phyloP scores from a whole-genome alignment of 768 basidiomycete species.

The Trametes cinnabarina region DNA sequence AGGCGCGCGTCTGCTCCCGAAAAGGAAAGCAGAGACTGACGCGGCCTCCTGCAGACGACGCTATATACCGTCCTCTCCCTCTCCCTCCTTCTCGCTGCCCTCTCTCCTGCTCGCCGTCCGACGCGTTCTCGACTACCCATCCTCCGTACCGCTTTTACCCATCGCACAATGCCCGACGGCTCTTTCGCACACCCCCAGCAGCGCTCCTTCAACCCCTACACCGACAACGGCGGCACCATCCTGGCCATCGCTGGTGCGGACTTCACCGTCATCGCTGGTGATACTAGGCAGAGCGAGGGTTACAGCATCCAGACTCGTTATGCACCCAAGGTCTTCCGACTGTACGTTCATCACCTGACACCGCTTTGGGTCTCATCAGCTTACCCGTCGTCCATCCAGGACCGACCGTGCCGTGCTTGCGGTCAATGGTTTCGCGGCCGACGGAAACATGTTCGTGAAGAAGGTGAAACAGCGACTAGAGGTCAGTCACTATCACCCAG shows the following conservation, averaged over 20 bases:
- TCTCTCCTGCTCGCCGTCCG: slow-evolving; percentile 4
- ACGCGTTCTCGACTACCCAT: background rate
- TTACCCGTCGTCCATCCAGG: slow-evolving; percentile 38
- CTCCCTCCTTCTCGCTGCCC: slow-evolving; percentile 1
- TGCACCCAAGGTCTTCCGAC: slow-evolving; percentile 89
- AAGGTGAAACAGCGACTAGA: slow-evolving; percentile 92
- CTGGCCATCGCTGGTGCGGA: slow-evolving; percentile 92
- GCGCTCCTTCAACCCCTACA: slow-evolving; percentile 82
- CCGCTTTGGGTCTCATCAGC: background rate
- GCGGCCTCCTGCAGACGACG: slow-evolving; percentile 25
- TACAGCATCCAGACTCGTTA: slow-evolving; percentile 98
- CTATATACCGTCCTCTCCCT: slow-evolving; percentile 21
- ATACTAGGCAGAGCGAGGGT: slow-evolving; percentile 96
- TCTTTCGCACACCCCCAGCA: slow-evolving; percentile 42
- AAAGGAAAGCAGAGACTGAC: slow-evolving; percentile 23
- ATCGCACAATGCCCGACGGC: slow-evolving; percentile 29
- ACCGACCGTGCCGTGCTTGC: slow-evolving; percentile 92
- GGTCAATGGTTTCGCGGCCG: slow-evolving; percentile 96
- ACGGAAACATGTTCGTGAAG: slow-evolving; percentile 98
- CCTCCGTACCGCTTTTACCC: background rate
- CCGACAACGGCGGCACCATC: slow-evolving; percentile 94
- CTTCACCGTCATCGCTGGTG: slow-evolving; percentile 93
- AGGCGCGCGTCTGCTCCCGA: slow-evolving; percentile 14
- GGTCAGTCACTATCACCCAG: slow-evolving; percentile 45
- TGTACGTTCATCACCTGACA: slow-evolving; percentile 57